Conservation (phyloP, 805 yeast species). For the Cyberlindnera amylophila region DNA sequence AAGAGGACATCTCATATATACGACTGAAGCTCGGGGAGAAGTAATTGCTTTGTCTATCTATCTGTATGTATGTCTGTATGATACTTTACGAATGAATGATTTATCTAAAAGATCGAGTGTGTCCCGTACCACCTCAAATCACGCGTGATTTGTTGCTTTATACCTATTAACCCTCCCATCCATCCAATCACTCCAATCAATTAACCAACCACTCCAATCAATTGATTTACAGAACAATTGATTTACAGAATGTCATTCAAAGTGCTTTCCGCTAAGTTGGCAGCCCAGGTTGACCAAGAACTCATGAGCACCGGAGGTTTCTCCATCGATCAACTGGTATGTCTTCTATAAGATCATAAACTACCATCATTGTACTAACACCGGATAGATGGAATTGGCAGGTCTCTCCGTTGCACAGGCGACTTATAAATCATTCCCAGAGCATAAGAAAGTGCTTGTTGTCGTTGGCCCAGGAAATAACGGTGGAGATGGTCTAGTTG, state of each 20-base stretch:
- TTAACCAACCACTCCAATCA: too few species aligned
- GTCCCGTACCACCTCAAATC: too few species aligned
- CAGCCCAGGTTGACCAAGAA: conserved; percentile 78
- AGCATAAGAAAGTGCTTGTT: conserved; percentile 49
- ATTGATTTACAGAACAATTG: too few species aligned
- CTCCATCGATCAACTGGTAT: conserved; percentile 70
- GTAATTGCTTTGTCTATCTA: too few species aligned
- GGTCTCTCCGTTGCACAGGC: conserved; percentile 94
- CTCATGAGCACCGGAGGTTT: conserved; percentile 83
- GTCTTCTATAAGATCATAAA: conserved; percentile 20
- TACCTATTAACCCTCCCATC: too few species aligned
- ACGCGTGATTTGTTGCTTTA: too few species aligned
- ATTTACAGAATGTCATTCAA: conserved; percentile 24
- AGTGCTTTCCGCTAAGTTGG: conserved; percentile 46
- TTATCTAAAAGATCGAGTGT: too few species aligned
- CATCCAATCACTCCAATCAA: too few species aligned
- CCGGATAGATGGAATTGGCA: conserved; percentile 79
- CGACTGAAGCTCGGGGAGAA: conserved; percentile 20
- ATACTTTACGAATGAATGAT: too few species aligned
- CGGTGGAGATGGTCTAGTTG: conserved; percentile 91
- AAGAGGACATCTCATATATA: conserved; percentile 25
- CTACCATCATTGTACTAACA: conserved; percentile 1
- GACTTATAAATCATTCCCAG: conserved; percentile 62
- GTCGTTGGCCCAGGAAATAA: conserved; percentile 96
- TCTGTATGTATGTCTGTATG: too few species aligned